Evolutionary conservation across 768 basidiomycete genomes (phyloP).

Genomic region (Mycena capillaripes): DNA sequence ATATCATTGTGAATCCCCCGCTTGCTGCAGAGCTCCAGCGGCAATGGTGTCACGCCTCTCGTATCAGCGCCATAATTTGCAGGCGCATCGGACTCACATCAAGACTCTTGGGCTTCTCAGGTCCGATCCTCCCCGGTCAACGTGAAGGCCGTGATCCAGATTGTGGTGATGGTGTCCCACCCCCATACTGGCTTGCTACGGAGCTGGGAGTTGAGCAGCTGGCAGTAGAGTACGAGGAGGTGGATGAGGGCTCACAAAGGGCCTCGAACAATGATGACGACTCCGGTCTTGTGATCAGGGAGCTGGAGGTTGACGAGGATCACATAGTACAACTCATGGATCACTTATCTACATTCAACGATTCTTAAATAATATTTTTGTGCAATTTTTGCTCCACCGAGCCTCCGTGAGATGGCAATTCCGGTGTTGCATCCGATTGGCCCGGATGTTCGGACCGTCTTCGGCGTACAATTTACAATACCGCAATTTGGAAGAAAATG

Average conservation of each 20-base stretch:
- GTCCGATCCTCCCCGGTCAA: background rate
- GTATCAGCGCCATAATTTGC: background rate
- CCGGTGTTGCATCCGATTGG: background rate
- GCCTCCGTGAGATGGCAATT: background rate
- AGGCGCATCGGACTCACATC: background rate
- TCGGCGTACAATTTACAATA: background rate
- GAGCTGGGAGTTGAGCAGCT: background rate
- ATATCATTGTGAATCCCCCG: background rate
- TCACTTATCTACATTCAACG: conserved; percentile 5
- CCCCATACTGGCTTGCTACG: background rate
- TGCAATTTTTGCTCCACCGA: background rate
- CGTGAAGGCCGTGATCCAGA: background rate
- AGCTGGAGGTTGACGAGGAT: conserved; percentile 8
- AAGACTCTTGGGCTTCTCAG: conserved; percentile 3
- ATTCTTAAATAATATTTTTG: background rate
- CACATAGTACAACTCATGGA: conserved; percentile 4
- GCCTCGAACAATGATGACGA: background rate
- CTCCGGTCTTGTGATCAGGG: background rate
- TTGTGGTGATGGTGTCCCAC: background rate
- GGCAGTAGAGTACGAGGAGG: background rate
- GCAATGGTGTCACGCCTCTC: background rate
- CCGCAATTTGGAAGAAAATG: background rate
- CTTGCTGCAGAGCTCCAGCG: background rate
- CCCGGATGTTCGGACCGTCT: background rate
- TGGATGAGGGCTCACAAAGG: background rate